Base-by-base conservation (phyloP, 23 red algal species). In the Rhodosorus marinus region DNA sequence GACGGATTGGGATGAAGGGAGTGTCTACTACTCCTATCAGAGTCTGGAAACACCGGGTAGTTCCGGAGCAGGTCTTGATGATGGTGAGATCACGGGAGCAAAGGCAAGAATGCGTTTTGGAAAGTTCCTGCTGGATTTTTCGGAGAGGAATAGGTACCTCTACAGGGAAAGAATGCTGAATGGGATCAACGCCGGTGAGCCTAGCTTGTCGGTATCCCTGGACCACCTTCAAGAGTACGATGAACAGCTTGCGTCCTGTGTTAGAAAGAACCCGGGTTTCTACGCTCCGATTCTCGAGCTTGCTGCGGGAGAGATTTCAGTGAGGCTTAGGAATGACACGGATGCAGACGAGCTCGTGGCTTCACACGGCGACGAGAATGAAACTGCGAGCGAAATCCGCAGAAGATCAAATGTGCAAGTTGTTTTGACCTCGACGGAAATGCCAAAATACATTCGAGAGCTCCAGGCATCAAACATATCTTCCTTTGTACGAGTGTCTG, bases 111-210 rank as follows among this genome's bases (percentile, higher is more conserved):
- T 43, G 38, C 83, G 83, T 23, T 84, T 98, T 58, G 55, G 66
- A 48, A 74, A 78, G 59, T 98, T 98, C 34, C 25, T 98, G n/a
- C 67, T 98, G 28, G 75, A 75, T 34, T 98, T 86, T 67, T 49
- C 53, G 29, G 77, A 53, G 24, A 51, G 74, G 14, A 52, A 35
- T 24, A 57, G 54, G 31, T 98, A 81, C 52, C 38, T 57, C 19
- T 98, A 98, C 47, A 74, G 90, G 14, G 90, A 98, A 11, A 66
- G 58, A 24, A 68, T 98, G 33, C 76, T 66, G 20, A 59, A 59
- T 11, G 64, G 67, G 20, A 67, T 80, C 26, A 78, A 86, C 46
- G 80, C 90, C 5, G 55, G 53, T 6, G 63, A 63, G 31, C 60
- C 52, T 0, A 62, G 60, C 0, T 40, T 98, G 9, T 26, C 63